Evolutionary conservation across 352 stramenopile species (phyloP).

Genomic region (Globisporangium rhizosaccharum): DNA sequence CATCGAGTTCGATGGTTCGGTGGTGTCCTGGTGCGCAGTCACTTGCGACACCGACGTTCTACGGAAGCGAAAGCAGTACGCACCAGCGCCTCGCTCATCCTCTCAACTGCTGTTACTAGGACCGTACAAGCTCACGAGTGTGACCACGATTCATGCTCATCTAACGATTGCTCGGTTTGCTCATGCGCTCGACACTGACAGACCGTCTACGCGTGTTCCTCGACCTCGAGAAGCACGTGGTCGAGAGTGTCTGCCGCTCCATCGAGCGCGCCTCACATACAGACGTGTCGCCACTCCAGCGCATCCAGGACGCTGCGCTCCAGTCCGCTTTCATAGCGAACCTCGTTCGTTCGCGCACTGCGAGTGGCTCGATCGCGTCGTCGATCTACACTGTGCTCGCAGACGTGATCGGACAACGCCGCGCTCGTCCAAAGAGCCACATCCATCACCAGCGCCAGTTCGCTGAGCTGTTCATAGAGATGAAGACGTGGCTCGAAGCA

Average conservation of each 20-base stretch:
- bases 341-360: neutral
- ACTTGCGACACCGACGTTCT: constrained; percentile 3
- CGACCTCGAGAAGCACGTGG: constrained; percentile 31
- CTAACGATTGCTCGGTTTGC: too few relatives aligned
- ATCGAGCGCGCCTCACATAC: neutral
- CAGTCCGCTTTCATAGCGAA: constrained; percentile 7
- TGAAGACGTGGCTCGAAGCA: constrained; percentile 22
- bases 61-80: neutral
- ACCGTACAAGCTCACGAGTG: too few relatives aligned
- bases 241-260: constrained; percentile 21
- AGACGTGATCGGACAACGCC: neutral
- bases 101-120: neutral
- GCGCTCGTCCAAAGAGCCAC: neutral
- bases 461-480: constrained; percentile 19
- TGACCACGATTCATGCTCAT: neutral
- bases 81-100: neutral
- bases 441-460: constrained; percentile 28
- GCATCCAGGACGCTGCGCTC: neutral
- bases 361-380: neutral
- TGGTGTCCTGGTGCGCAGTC: constrained; percentile 10
- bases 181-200: constrained; percentile 5
- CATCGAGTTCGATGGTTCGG: neutral
- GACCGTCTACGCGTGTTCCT: constrained; percentile 27
- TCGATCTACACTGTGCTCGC: constrained; percentile 8
- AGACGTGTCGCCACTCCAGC: constrained; percentile 1